Conservation (phyloP, 1,284 basidiomycete genomes). For the Psilocybe mexicana region DNA sequence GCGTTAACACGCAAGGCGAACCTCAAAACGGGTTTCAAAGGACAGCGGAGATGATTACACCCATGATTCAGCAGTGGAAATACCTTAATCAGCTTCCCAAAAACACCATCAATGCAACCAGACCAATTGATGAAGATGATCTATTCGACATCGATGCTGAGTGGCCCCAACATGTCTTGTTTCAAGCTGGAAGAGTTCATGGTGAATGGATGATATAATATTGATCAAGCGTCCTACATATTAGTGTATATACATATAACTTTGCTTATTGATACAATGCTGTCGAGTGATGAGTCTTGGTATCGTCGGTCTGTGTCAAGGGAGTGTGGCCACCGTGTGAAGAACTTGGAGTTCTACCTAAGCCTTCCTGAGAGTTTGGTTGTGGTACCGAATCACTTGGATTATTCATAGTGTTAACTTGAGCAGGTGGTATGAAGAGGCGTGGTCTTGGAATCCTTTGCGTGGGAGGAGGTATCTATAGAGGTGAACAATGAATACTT, state of each 20-base stretch:
- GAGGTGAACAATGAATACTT: not conserved
- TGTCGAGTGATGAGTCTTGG: constrained; percentile 7
- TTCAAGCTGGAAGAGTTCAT: constrained; percentile 8
- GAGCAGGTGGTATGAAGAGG: constrained; percentile 31
- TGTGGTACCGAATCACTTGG: constrained; percentile 21
- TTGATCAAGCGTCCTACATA: not conserved
- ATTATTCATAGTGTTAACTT: constrained; percentile 21
- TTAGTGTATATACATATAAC: not conserved
- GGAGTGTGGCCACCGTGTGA: constrained; percentile 59
- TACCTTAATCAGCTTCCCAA: constrained; percentile 7
- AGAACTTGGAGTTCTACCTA: constrained; percentile 57
- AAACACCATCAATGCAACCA: constrained; percentile 11
- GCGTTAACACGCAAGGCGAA: not conserved
- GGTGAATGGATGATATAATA: constrained; percentile 26
- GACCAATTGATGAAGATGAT: constrained; percentile 21
- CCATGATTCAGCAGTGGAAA: constrained; percentile 12
- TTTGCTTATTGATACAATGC: not conserved
- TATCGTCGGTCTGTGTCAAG: constrained; percentile 30
- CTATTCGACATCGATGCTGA: constrained; percentile 10
- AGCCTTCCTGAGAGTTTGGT: constrained; percentile 29
- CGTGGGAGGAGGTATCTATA: constrained; percentile 48
- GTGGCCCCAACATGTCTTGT: constrained; percentile 7
- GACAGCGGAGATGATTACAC: constrained; percentile 3
- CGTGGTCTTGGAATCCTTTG: constrained; percentile 24
- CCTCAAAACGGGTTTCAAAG: not conserved